phyloP scores from a whole-genome alignment of 305 asterid species.

The Fraxinus greggii region DNA sequence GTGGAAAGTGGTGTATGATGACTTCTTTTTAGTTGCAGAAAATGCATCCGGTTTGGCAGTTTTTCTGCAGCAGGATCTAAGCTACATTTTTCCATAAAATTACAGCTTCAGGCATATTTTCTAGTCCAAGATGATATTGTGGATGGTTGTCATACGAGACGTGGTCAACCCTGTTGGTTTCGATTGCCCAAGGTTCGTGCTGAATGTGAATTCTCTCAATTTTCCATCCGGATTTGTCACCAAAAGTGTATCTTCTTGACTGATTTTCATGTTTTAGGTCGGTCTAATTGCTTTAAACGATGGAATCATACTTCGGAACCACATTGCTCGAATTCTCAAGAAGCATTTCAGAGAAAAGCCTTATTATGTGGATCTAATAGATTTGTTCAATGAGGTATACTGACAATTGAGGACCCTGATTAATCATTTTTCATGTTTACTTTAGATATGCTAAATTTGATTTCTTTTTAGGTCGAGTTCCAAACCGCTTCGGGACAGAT shows the following conservation, averaged over 20 bases:
- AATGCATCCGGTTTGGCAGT: neutral
- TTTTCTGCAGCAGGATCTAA: conserved; percentile 16
- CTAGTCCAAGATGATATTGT: conserved; percentile 89
- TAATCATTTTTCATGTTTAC: conserved; percentile 7
- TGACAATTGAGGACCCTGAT: conserved; percentile 16
- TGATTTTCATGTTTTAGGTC: conserved; percentile 47
- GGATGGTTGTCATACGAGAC: conserved; percentile 81
- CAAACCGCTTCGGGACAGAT: conserved; percentile 95
- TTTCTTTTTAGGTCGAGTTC: conserved; percentile 69
- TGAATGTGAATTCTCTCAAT: conserved; percentile 19
- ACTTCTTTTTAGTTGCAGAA: conserved; percentile 8
- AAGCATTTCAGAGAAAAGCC: conserved; percentile 77
- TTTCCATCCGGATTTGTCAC: neutral
- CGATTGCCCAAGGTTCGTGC: conserved; percentile 64
- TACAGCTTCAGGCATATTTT: conserved; percentile 92
- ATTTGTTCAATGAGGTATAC: conserved; percentile 83
- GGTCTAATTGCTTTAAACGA: conserved; percentile 87
- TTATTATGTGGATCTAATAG: conserved; percentile 71
- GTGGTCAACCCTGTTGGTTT: conserved; percentile 96
- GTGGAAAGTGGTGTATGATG: conserved; percentile 23
- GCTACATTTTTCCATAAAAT: conserved; percentile 12
- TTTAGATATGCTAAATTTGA: neutral
- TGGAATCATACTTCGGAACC: conserved; percentile 82
- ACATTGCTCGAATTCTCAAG: conserved; percentile 87
- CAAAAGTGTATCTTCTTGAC: conserved; percentile 17